These are phyloP conservation scores for Solanum virginianum DNA, from an alignment of 257 asterid genomes.

Conservation along the genomic window DNA sequence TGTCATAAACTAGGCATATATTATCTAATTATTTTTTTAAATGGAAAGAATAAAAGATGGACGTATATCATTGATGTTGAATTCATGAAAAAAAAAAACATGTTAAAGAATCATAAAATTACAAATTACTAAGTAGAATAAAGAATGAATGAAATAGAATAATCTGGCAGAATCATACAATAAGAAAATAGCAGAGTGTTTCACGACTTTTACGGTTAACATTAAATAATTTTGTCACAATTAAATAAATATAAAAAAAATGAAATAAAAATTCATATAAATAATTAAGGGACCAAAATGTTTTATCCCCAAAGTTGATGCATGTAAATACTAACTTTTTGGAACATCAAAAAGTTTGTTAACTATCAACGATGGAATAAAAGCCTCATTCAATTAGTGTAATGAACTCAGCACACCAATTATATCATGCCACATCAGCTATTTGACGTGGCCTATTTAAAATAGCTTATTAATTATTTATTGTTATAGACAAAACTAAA, in stretches of 20 bases:
- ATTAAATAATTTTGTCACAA: too few relatives aligned
- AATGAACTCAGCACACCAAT: not conserved
- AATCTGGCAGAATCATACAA: too few relatives aligned
- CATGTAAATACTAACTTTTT: not conserved
- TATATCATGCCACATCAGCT: not conserved
- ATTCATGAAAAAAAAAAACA: too few relatives aligned
- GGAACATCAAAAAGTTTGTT: not conserved
- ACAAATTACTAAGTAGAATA: too few relatives aligned
- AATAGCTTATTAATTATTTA: too few relatives aligned
- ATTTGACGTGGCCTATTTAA: not conserved
- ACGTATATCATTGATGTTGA: too few relatives aligned
- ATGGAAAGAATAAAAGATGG: too few relatives aligned
- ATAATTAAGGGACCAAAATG: not conserved
- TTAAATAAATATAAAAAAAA: not conserved
- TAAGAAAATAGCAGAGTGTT: not conserved
- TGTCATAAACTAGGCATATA: too few relatives aligned
- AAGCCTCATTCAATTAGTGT: not conserved
- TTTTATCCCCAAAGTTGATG: not conserved
- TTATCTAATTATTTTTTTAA: too few relatives aligned
- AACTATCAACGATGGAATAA: not conserved
- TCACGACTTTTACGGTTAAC: not conserved
- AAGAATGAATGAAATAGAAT: too few relatives aligned
- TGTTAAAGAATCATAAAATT: too few relatives aligned
- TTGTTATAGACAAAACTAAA: not conserved
- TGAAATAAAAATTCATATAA: not conserved